Base-by-base conservation (phyloP, 192 early-diverging fungal genomes). In the Dispira simplex region DNA sequence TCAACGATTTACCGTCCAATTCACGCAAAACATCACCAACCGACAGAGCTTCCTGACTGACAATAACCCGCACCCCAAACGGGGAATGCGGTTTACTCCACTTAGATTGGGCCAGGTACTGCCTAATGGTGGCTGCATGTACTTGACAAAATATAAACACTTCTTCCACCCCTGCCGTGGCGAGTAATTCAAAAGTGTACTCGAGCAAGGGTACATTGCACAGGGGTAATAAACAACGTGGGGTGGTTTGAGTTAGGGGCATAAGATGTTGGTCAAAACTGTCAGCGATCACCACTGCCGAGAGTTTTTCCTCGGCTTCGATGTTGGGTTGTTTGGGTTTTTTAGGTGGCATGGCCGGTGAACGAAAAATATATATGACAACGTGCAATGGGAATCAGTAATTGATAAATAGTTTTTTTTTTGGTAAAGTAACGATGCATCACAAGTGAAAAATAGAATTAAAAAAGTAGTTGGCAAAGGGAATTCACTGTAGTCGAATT, bases 181-280 rank as follows among this genome's bases (percentile, higher is more conserved):
- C 92, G 25, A 99, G 77, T 56, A 91, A 82, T 70, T 99, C 97
- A 46, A 99, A 80, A 0, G 93, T 92, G 70, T 99, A 97, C 69
- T 97, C 92, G 66, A 99, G 88, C 65, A 99, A 75, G 0, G 97
- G 97, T 27, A 94, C 88, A 71, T 99, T 99, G 75, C 86, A 90
- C 25, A 99, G 79, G 18, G 92, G 93, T 58, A 97, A 73, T 68
- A 99, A 76, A 68, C 93, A 93, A 84, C 90, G 77, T 28, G 97
- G 93, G 53, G 72, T 83, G 67, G 89, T 84, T 62, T 81, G 71
- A 13, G 91, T 83, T 60, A 99, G 78, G 46, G 97, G 97, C 65
- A 85, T 78, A 69, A 96, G 96, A 14, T 85, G 83, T 64, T 87
- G 80, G 68, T 97, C 81, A 68, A 87, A 91, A 20, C 82, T 84